These are phyloP conservation scores for Heritiera fomes DNA, from an alignment of 345 rosid species.

Conservation along the genomic window DNA sequence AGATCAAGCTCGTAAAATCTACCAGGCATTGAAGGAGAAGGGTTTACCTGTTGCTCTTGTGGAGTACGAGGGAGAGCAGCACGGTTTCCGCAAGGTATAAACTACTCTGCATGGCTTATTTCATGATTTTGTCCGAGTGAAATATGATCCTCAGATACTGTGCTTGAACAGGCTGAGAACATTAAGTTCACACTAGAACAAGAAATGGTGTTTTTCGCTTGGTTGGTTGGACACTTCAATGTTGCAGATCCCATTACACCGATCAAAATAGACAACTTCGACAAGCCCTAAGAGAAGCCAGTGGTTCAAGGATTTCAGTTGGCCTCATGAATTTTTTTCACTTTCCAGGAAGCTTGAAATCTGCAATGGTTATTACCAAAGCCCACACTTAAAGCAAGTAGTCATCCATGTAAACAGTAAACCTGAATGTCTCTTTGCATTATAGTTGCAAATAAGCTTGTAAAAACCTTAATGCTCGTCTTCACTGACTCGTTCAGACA, in stretches of 20 bases:
- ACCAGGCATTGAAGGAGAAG: slow-evolving; percentile 73
- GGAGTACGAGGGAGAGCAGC: slow-evolving; percentile 95
- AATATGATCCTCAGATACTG: slow-evolving; percentile 10
- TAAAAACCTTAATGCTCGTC: background rate
- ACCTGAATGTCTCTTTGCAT: background rate
- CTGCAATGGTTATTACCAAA: background rate
- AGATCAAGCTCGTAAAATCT: slow-evolving; percentile 84
- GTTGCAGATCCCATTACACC: slow-evolving; percentile 81
- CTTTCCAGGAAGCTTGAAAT: background rate
- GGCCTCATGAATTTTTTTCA: background rate
- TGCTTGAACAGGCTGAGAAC: slow-evolving; percentile 71
- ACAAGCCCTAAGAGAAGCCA: slow-evolving; percentile 28
- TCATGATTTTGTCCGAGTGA: background rate
- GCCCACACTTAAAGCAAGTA: background rate
- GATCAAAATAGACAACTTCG: slow-evolving; percentile 75
- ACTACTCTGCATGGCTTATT: background rate
- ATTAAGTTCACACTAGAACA: slow-evolving; percentile 92
- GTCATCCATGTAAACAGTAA: background rate
- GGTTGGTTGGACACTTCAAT: slow-evolving; percentile 61
- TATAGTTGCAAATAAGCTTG: background rate
- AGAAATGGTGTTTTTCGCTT: slow-evolving; percentile 85
- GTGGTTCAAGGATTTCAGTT: background rate
- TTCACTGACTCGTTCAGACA: background rate
- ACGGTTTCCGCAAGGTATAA: slow-evolving; percentile 91
- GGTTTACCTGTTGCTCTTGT: slow-evolving; percentile 94